Evolutionary conservation across 2,329 filamentous ascomycete species (phyloP).

Genomic region (Botrytis elliptica): DNA sequence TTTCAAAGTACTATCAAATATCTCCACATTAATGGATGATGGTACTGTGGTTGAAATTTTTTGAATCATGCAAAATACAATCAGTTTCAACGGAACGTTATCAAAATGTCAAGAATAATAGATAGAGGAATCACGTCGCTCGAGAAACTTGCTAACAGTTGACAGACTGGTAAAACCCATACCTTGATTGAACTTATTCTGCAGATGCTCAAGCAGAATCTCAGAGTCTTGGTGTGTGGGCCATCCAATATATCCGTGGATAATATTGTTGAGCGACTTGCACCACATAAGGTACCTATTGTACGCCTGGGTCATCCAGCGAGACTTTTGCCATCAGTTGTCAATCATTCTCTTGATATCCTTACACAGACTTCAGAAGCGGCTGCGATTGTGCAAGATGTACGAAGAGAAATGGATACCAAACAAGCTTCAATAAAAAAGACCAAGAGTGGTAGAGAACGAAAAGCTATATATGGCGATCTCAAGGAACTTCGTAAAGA

Average conservation of each 20-base stretch:
- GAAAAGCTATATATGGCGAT: constrained; percentile 78
- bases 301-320: constrained; percentile 91
- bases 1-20: background rate
- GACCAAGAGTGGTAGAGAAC: constrained; percentile 75
- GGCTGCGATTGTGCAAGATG: constrained; percentile 83
- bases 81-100: no score
- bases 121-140: no score
- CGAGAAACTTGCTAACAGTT: background rate
- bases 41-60: background rate
- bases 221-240: constrained; percentile 86
- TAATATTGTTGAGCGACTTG: constrained; percentile 92
- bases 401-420: constrained; percentile 87
- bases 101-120: background rate
- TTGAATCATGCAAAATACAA: background rate
- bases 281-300: constrained; percentile 80
- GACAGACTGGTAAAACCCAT: constrained; percentile 87
- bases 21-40: background rate
- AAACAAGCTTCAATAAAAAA: constrained; percentile 89
- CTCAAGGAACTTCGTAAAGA: constrained; percentile 84
- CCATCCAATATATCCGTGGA: constrained; percentile 97
- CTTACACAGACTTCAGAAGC: constrained; percentile 89
- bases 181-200: constrained; percentile 93
- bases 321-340: constrained; percentile 79
- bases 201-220: constrained; percentile 74
- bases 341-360: constrained; percentile 87